Conservation (phyloP, 768 basidiomycete species). For the Cystofilobasidium bisporidii region DNA sequence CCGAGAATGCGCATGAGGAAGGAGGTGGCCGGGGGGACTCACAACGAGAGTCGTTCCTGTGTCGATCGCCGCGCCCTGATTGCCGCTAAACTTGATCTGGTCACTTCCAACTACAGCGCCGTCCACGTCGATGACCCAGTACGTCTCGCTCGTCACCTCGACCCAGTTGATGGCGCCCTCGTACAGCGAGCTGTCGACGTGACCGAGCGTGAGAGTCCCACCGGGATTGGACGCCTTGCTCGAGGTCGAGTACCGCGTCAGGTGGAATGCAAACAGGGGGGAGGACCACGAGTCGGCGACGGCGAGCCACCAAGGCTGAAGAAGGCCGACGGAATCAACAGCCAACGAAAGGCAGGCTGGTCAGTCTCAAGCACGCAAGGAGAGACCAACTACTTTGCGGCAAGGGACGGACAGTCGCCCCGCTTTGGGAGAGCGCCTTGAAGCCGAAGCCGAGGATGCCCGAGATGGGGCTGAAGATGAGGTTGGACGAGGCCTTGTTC, state of each 20-base stretch:
- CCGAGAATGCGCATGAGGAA: background rate
- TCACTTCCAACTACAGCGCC: constrained; percentile 33
- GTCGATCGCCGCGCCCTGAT: constrained; percentile 32
- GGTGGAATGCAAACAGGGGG: constrained; percentile 17
- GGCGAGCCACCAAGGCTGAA: constrained; percentile 18
- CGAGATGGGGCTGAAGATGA: constrained; percentile 19
- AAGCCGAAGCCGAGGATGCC: constrained; percentile 21
- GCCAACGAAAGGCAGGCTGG: background rate
- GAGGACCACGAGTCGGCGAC: background rate
- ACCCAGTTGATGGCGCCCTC: constrained; percentile 11
- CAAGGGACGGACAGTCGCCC: constrained; percentile 3
- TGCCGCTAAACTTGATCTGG: constrained; percentile 34
- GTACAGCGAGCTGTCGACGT: constrained; percentile 4
- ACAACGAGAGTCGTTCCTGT: constrained; percentile 39
- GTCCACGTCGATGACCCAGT: constrained; percentile 15
- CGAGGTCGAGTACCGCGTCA: constrained; percentile 17
- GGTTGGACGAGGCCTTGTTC: background rate
- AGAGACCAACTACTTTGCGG: too few species aligned
- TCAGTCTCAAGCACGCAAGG: too few species aligned
- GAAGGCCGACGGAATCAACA: too few species aligned
- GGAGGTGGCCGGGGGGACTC: background rate
- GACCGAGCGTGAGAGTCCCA: constrained; percentile 7
- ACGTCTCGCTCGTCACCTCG: constrained; percentile 9
- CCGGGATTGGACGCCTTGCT: background rate
- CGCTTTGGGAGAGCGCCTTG: background rate